Base-by-base conservation (phyloP, 495 filamentous ascomycete species). In the Penicillium goetzii region DNA sequence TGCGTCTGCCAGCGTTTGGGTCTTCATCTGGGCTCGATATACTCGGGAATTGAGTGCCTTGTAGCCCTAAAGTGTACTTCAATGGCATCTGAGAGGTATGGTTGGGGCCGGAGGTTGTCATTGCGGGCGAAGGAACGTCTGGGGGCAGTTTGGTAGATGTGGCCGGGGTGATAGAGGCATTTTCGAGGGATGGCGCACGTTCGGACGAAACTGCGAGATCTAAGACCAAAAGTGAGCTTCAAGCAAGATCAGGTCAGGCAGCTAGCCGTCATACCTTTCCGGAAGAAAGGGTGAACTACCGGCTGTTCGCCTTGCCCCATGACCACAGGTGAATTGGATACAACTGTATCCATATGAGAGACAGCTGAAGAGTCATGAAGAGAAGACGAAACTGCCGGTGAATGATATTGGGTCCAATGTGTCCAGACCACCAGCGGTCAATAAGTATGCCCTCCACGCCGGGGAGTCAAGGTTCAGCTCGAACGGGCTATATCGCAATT, bases 231-330 rank as follows among this genome's bases (percentile, higher is more conserved):
- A 23, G 57, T 78, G 12, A 77, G 65, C 33, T 41, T 40, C n/a
- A 0, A 32, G 25, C 34, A 30, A 51, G 4, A 2, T 36, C n/a
- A 50, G 50, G 28, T 30, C n/a, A 34, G 21, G 7, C 26, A 45
- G 33, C 23, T 50, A 19, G 25, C 11, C 8, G n/a, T 60, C 52
- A 69, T 58, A 80, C 78, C 76, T 74, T 71, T 69, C 55, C 70
- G 69, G 59, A 81, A 82, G 60, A 81, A 82, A 14, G 80, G 77
- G 64, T 81, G 77, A 56, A 82, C 66, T 38, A 66, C 72, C 19
- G 72, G 75, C 60, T 76, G 73, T 60, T 78, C 74, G 65, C 72
- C 70, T 56, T 77, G 74, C 67, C 69, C 75, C 77, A 80, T 81
- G 56, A 73, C 80, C 74, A 75, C 73, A 57, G 61, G 62, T 72